phyloP scores from a whole-genome alignment of 106 monocot genomes.

The Gastrodia elata region DNA sequence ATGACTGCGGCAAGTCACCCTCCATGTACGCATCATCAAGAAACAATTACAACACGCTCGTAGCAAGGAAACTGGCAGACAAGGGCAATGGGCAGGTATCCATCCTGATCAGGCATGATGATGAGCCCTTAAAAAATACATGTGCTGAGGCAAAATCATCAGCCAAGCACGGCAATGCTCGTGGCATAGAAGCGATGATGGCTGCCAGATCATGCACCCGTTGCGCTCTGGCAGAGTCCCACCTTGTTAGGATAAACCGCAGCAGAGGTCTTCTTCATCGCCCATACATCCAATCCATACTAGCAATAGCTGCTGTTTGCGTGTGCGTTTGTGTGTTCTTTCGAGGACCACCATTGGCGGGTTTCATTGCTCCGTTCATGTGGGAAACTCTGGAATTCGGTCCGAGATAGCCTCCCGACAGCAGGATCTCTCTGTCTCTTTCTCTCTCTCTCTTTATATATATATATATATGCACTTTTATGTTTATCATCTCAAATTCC shows the following conservation, averaged over 20 bases:
- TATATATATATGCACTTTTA: not conserved
- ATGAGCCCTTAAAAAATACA: conserved; percentile 8
- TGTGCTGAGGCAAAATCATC: conserved; percentile 7
- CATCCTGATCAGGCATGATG: conserved; percentile 10
- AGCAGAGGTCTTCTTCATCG: conserved; percentile 36
- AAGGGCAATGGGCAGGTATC: conserved; percentile 15
- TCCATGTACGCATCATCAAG: conserved; percentile 19
- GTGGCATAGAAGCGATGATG: not conserved
- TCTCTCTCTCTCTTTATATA: too few species aligned
- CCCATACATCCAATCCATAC: conserved; percentile 52
- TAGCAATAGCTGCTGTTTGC: conserved; percentile 77
- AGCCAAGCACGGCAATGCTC: not conserved
- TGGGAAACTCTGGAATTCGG: conserved; percentile 73
- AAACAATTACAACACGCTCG: conserved; percentile 44
- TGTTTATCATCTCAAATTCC: not conserved
- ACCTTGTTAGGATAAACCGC: conserved; percentile 5
- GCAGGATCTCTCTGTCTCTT: too few species aligned
- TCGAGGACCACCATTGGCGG: conserved; percentile 40
- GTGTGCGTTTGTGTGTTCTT: conserved; percentile 80
- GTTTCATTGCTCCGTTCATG: conserved; percentile 42
- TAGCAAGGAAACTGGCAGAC: conserved; percentile 21
- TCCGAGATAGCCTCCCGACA: conserved; percentile 18
- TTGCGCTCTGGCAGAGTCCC: conserved; percentile 29
- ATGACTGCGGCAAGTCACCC: conserved; percentile 16
- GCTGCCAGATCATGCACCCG: conserved; percentile 19